phyloP scores from a whole-genome alignment of 23 red algal genomes.

The Gracilariopsis chorda region DNA sequence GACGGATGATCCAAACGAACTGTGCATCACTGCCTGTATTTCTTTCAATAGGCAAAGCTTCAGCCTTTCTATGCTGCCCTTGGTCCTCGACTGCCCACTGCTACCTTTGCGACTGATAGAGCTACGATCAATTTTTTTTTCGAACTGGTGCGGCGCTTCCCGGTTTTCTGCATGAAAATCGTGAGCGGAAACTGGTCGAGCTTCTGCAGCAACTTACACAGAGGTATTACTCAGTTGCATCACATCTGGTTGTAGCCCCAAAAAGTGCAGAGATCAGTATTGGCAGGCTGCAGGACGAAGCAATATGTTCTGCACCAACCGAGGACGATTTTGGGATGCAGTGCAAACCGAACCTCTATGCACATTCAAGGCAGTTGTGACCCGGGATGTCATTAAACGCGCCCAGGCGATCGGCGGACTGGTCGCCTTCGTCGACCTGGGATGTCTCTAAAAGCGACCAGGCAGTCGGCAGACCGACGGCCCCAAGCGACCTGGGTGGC shows the following conservation, averaged over 20 bases:
- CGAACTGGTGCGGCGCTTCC: neutral
- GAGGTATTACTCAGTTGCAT: neutral
- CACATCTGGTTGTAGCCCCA: neutral
- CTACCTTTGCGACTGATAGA: neutral
- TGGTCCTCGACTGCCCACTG: neutral
- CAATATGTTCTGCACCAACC: too few species aligned
- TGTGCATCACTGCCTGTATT: neutral
- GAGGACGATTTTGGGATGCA: too few species aligned
- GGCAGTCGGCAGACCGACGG: too few species aligned
- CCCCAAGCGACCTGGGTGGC: too few species aligned
- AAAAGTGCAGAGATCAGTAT: neutral
- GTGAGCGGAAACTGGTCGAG: neutral
- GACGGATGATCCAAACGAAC: neutral
- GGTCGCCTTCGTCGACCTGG: too few species aligned
- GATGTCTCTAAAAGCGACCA: too few species aligned
- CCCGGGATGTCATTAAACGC: too few species aligned
- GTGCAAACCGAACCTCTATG: too few species aligned
- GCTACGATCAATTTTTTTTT: neutral
- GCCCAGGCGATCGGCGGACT: too few species aligned
- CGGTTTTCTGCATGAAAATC: neutral
- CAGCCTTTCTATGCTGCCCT: slow-evolving; percentile 1
- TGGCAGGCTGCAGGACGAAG: neutral
- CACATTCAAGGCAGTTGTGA: too few species aligned
- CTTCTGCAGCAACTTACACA: neutral
- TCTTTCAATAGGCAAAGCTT: neutral